Evolutionary conservation across 2,329 filamentous ascomycete genomes (phyloP), one percentile per base, ranked within the genome.

Genomic region (Pestalotiopsis sp.): DNA sequence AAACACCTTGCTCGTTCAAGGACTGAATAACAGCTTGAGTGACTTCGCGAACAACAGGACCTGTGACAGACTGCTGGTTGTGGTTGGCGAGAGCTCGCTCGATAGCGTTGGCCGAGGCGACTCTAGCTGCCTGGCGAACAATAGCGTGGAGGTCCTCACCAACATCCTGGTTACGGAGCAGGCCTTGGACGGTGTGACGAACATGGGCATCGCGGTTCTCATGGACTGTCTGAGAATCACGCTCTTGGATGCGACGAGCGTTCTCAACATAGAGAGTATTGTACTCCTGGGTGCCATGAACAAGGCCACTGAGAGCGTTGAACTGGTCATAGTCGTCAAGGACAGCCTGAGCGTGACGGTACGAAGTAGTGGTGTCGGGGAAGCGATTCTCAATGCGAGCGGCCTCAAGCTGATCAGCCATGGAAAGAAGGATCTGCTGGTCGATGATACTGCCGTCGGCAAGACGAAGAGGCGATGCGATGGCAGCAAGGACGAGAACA

Each of bases 41-140:
- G 14, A 52, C 13, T 23, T 23, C 56, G 4, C 58, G 65, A 17
- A 73, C 70, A 12, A 31, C 27, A 23, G 23, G 23, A 23, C 71
- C 72, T 1, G 57, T 70, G 61, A 73, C 31, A 6, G 73, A 72
- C 6, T 61, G 62, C 11, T 31, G 14, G 1, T 57, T 23, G 17
- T 73, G 45, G 1, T 69, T 14, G 23, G 39, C 67, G 82, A 86
- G 80, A 80, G 80, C 71, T 69, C 86, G 69, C 78, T 87, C 69
- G 56, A 73, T 68, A 2, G 76, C 74, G 7, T 71, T 72, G 17
- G 70, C 62, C 36, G 27, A 38, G 4, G 59, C 59, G 59, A 3
- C 20, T 39, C 59, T 61, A 1, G 77, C 65, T 0, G 77, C 77
- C 39, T 79, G 76, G 45, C 74, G 71, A 31, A 78, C 73, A 23